These are phyloP conservation scores for Cercophora scortea DNA, from an alignment of 495 filamentous ascomycete species.

Conservation along the genomic window DNA sequence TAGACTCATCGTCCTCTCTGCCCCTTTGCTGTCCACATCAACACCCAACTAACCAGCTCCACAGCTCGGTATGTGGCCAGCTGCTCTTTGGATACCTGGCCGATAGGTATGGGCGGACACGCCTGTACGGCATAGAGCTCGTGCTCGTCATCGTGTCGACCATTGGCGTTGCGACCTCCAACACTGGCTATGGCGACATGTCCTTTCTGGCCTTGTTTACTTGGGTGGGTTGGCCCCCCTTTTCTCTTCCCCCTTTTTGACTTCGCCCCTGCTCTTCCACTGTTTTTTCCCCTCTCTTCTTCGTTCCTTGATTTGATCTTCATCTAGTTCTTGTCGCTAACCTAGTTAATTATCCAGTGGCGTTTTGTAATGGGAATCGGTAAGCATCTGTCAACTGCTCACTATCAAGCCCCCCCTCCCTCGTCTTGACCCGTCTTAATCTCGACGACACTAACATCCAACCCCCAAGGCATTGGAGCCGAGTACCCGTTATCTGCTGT, in stretches of 20 bases:
- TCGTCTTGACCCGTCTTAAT: conserved; percentile 44
- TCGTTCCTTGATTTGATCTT: background rate
- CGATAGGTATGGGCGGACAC: conserved; percentile 66
- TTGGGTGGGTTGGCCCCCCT: conserved; percentile 13
- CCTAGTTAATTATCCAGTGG: conserved; percentile 12
- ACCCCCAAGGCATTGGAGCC: conserved; percentile 54
- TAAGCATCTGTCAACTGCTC: conserved; percentile 7
- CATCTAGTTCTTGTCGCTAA: conserved; percentile 1
- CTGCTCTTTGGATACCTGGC: conserved; percentile 66
- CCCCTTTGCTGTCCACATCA: background rate
- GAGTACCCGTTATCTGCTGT: conserved; percentile 70
- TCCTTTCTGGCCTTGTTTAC: conserved; percentile 28
- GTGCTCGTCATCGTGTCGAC: conserved; percentile 72
- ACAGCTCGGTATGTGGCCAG: conserved; percentile 49
- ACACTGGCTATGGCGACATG: conserved; percentile 43
- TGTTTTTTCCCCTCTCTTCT: background rate
- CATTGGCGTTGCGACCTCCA: conserved; percentile 55
- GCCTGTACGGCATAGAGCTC: conserved; percentile 72
- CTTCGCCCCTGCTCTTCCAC: background rate
- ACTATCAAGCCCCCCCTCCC: conserved; percentile 18
- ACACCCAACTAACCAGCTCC: background rate
- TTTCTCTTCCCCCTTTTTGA: background rate
- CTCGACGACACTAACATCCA: conserved; percentile 45
- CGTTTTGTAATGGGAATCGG: conserved; percentile 31
- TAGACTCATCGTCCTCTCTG: conserved; percentile 14